Evolutionary conservation across 2,329 filamentous ascomycete genomes (phyloP), one percentile per base, ranked within the genome.

Genomic region (Meredithiella fracta): DNA sequence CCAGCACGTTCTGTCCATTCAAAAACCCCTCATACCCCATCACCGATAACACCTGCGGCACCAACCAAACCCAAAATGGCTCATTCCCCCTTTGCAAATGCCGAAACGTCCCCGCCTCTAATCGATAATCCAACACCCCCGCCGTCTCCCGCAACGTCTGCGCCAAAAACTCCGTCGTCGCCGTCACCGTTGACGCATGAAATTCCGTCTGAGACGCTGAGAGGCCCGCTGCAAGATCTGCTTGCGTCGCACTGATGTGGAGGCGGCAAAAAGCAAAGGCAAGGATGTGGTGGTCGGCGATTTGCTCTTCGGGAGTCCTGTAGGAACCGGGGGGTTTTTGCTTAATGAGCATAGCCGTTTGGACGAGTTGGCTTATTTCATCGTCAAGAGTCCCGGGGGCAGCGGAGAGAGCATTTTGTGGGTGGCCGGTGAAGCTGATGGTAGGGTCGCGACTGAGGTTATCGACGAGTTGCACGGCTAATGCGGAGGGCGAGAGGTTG

Each of bases 381-480:
- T 80, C 82, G 62, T 84, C 81, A 62, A 83, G 77, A 54, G 77
- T 60, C 74, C 76, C 53, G 77, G 74, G 23, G 11, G 11, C 44
- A 25, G 5, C 80, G 60, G 89, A 81, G 65, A 86, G 22, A n/a
- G 22, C 31, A 52, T n/a, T 22, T 25, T 37, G 25, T 31, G 29
- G 38, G 22, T 8, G 38, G 40, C 20, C 37, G 40, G 29, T 52
- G 26, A 29, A 31, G 17, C 23, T 34, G 8, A 22, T 29, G 23
- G 44, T 25, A 8, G 44, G 44, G 51, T 53, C 22, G 6, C 9
- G 14, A 11, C 23, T 31, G 14, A 55, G 34, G 52, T 53, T 53
- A 65, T 86, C 83, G 60, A 92, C 87, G 57, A 96, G 81, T 67
- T 94, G 86, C 11, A 87, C 87, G 54, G 90, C 88, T 63, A 95